A percentile compares a stretch with the other conserved stretches of the same genome.
phyloP scores from a whole-genome alignment of 352 stramenopile genomes.

The Globisporangium rhizosaccharum region DNA sequence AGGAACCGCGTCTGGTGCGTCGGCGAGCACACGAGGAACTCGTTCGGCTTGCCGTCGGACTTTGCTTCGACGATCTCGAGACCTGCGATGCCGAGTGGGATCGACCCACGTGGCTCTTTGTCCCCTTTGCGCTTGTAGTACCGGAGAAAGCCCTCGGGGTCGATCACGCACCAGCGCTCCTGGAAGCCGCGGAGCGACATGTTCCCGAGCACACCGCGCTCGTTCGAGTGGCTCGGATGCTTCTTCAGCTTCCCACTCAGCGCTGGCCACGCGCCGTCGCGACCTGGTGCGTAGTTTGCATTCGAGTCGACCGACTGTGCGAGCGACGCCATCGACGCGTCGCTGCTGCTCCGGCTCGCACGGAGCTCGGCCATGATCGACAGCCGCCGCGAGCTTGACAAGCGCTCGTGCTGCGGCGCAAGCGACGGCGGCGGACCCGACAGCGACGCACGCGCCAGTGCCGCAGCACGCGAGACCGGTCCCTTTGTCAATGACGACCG shows the following conservation, averaged over 20 bases:
- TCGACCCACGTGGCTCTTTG: conserved; percentile 56
- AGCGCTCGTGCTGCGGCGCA: conserved; percentile 5
- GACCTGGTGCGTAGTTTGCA: conserved; percentile 20
- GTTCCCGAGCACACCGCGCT: conserved; percentile 71
- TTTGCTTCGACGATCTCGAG: conserved; percentile 70
- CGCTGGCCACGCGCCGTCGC: conserved; percentile 27
- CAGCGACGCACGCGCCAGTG: conserved; percentile 5
- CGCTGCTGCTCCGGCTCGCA: conserved; percentile 42
- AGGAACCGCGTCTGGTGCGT: conserved; percentile 72
- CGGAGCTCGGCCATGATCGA: conserved; percentile 32
- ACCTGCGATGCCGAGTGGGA: conserved; percentile 57
- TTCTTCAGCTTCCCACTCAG: conserved; percentile 64
- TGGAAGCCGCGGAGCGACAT: conserved; percentile 73
- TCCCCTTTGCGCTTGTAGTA: conserved; percentile 85
- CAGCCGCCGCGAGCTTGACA: conserved; percentile 4
- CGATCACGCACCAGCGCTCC: conserved; percentile 69
- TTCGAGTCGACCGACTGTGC: conserved; percentile 45
- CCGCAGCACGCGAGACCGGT: background rate
- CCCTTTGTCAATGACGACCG: background rate
- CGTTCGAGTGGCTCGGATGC: conserved; percentile 72
- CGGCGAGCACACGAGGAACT: conserved; percentile 74
- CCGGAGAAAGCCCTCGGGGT: conserved; percentile 49
- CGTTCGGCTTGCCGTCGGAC: conserved; percentile 58
- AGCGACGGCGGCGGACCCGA: conserved; percentile 1
- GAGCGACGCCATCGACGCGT: conserved; percentile 45